Evolutionary conservation across 495 filamentous ascomycete species (phyloP).

Genomic region (Hapsidospora chrysogenum): DNA sequence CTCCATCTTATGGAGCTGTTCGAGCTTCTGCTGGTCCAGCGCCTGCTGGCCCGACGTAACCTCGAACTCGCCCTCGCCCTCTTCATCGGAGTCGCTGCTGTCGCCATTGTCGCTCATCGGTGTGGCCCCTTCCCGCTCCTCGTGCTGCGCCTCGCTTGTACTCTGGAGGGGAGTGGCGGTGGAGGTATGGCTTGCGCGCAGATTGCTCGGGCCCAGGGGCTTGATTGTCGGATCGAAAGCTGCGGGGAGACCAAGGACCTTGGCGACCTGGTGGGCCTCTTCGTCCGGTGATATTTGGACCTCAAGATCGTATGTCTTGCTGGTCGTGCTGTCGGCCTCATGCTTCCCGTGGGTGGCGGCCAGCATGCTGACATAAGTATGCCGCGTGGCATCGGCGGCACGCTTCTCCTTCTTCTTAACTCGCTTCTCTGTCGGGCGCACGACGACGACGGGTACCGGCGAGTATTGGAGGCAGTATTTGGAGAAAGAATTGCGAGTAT

Average conservation of each 20-base stretch:
- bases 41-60: constrained; percentile 17
- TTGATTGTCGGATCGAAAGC: constrained; percentile 38
- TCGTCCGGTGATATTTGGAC: constrained; percentile 32
- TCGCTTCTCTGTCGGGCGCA: constrained; percentile 77
- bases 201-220: constrained; percentile 21
- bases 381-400: constrained; percentile 56
- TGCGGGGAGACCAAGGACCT: constrained; percentile 48
- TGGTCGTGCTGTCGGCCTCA: constrained; percentile 30
- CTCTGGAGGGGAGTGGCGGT: constrained; percentile 10
- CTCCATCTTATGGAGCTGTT: constrained; percentile 38
- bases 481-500: constrained; percentile 67
- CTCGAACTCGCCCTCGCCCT: constrained; percentile 35
- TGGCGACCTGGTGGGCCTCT: constrained; percentile 55
- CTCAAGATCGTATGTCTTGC: constrained; percentile 29
- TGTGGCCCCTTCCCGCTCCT: constrained; percentile 9
- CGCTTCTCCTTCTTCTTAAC: constrained; percentile 87
- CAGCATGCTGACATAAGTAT: constrained; percentile 68
- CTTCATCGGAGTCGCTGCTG: constrained; percentile 16
- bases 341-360: constrained; percentile 45
- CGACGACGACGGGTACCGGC: constrained; percentile 92
- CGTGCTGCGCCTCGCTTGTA: constrained; percentile 8
- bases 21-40: constrained; percentile 20
- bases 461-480: constrained; percentile 96
- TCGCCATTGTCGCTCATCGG: constrained; percentile 6
- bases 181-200: constrained; percentile 12